Evolutionary conservation across 2,329 filamentous ascomycete genomes (phyloP), one percentile per base, ranked within the genome.

Genomic region (Massarina eburnea): DNA sequence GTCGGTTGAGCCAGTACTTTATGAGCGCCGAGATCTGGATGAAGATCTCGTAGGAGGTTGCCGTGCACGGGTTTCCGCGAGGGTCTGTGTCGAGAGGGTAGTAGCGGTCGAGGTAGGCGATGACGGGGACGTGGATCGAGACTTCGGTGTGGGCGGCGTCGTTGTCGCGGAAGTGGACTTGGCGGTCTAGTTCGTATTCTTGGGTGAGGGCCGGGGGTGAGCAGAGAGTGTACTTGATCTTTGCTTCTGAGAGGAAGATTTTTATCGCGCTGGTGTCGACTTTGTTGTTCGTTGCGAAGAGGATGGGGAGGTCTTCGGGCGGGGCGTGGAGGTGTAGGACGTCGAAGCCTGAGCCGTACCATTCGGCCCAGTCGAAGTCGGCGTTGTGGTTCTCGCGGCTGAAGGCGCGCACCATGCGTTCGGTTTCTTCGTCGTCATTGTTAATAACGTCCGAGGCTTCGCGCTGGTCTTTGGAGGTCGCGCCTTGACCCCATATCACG

Each of bases 401-500:
- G 71, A 99, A 97, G 0, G 88, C 89, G 43, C 76, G 77, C 33
- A 97, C 78, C 74, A 99, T 81, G 36, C 72, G 72, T 38, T 88
- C 76, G 0, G 85, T 84, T 60, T 88, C 82, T 3, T 75, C 70
- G 1, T 79, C 77, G 53, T 89, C 80, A 1, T 86, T 89, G 52
- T 89, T 89, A 44, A 90, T 69, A 9, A 95, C 84, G 0, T 74
- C 59, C 1, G 74, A 73, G 0, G 91, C 90, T 1, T 75, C 71
- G 0, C 76, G 76, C 19, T 76, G 76, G 0, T 74, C 76, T 72
- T 96, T 95, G 6, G 74, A 75, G 1, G 80, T 82, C 0, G 91
- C 92, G 2, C 94, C 94, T 70, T 96, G 91, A 12, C 94, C 94
- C 92, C 91, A 97, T 43, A 99, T 95, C 2, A 73, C 72, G 22